A percentile compares a stretch with the other conserved stretches of the same genome.
phyloP scores from a whole-genome alignment of 2,329 filamentous ascomycete species.

The Parafenestella ontariensis region DNA sequence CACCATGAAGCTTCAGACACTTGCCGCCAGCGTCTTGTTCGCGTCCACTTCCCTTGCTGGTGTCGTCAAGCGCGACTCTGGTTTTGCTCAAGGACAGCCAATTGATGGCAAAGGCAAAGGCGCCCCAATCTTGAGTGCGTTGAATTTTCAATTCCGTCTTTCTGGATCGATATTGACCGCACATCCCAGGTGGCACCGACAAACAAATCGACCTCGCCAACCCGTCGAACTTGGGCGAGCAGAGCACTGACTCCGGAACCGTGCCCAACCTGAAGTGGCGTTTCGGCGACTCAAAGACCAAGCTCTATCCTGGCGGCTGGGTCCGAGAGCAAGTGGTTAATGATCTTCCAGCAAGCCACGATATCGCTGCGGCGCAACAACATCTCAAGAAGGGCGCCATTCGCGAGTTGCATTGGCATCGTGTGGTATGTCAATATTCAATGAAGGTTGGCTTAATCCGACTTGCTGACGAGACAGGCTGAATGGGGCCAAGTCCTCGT shows the following conservation, averaged over 20 bases:
- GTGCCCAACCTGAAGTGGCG: conserved; percentile 73
- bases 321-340: conserved; percentile 70
- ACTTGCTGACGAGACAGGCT: conserved; percentile 52
- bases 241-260: conserved; percentile 67
- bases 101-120: conserved; percentile 66
- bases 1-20: conserved; percentile 30
- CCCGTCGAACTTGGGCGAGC: conserved; percentile 67
- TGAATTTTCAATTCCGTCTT: background rate
- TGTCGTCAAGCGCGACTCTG: conserved; percentile 34
- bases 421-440: conserved; percentile 58
- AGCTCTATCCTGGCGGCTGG: conserved; percentile 70
- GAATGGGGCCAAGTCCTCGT: conserved; percentile 71
- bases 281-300: conserved; percentile 72
- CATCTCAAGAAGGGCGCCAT: conserved; percentile 71
- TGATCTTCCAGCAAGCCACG: conserved; percentile 70
- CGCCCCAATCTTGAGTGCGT: conserved; percentile 63
- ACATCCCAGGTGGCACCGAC: conserved; percentile 66
- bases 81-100: conserved; percentile 63
- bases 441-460: conserved; percentile 3
- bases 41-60: conserved; percentile 22
- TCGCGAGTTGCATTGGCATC: conserved; percentile 73
- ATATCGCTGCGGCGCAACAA: conserved; percentile 72
- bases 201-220: conserved; percentile 67
- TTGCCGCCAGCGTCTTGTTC: conserved; percentile 29
- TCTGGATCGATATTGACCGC: conserved; percentile 4